Evolutionary conservation across 768 basidiomycete species (phyloP), one percentile per base, ranked within the genome.

Genomic region (Mrakia frigida): DNA sequence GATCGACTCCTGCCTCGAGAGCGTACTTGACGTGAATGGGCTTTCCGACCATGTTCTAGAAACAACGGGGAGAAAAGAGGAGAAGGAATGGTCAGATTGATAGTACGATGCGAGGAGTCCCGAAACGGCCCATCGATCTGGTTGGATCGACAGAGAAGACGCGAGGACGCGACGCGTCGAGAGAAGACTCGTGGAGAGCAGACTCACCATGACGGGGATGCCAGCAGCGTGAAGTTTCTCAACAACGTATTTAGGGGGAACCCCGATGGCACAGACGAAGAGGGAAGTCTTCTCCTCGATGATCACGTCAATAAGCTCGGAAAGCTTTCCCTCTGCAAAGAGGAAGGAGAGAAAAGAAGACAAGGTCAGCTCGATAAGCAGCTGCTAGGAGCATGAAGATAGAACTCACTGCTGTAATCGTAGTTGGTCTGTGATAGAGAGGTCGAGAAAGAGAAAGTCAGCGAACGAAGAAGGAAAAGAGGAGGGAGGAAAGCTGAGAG

Each of bases 201-300:
- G 23, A 39, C 37, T 33, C 18, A 69, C 68, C 70, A 72, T 72
- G 53, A 53, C 25, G 35, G 70, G 70, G 35, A 72, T 72, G 23
- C 33, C 33, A 5, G 70, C 92, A 80, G 88, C 84, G 85, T 97
- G 94, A 59, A 97, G 86, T 79, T 85, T 88, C 41, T 94, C 91
- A 50, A 97, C 91, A 43, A 87, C 90, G 78, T 89, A 87, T 80
- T 87, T 87, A 5, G 94, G 92, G 0, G 94, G 94, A 6, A 96
- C 89, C 79, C 93, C 93, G 52, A 94, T 87, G 41, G 93, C 94
- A 79, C 90, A 97, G 75, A 98, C 94, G 82, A 98, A 98, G 16
- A 98, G 88, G 37, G 88, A 84, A 0, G 92, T 85, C 82, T 92
- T 92, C 84, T 96, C 93, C 76, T 95, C 92, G 81, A 96, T 93